A percentile compares a stretch with the other conserved stretches of the same genome.
These are phyloP conservation scores for Ascochyta koolunga DNA, from an alignment of 2,329 filamentous ascomycete species.

Conservation along the genomic window DNA sequence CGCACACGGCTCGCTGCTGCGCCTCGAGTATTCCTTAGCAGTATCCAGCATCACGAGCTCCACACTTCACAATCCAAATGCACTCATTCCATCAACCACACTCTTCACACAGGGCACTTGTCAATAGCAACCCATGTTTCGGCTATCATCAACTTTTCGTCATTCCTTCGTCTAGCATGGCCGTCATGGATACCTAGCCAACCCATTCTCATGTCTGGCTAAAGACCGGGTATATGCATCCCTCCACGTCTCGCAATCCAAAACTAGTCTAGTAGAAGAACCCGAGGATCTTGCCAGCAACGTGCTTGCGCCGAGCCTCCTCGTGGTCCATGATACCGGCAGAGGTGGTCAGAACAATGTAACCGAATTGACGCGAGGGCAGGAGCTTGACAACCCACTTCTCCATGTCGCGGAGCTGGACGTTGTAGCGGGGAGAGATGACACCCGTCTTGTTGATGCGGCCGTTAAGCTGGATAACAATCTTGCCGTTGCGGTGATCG, in stretches of 20 bases:
- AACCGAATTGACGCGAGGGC: conserved; percentile 99
- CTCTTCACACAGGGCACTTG: not conserved
- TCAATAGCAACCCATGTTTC: not conserved
- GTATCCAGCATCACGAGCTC: too few species aligned
- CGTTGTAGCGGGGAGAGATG: conserved; percentile 99
- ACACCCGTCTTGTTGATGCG: conserved; percentile 99
- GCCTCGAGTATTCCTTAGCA: too few species aligned
- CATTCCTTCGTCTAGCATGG: conserved; percentile 40
- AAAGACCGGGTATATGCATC: conserved; percentile 40
- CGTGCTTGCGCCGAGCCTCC: conserved; percentile 98
- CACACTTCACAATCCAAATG: not conserved
- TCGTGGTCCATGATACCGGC: conserved; percentile 99
- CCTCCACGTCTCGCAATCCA: conserved; percentile 27
- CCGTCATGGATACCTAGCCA: conserved; percentile 36
- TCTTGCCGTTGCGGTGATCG: conserved; percentile 99
- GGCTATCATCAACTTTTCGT: conserved; percentile 34
- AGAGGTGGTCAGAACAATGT: conserved; percentile 98
- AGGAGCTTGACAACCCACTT: conserved; percentile 99
- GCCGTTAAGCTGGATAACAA: conserved; percentile 99
- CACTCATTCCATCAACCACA: not conserved
- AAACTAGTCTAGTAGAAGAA: conserved; percentile 86
- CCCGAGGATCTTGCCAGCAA: conserved; percentile 97
- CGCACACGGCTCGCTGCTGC: too few species aligned
- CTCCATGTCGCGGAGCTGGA: conserved; percentile 96
- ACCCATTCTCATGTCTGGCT: conserved; percentile 28